phyloP scores from a whole-genome alignment of 345 rosid species.

The Lumnitzera littorea region DNA sequence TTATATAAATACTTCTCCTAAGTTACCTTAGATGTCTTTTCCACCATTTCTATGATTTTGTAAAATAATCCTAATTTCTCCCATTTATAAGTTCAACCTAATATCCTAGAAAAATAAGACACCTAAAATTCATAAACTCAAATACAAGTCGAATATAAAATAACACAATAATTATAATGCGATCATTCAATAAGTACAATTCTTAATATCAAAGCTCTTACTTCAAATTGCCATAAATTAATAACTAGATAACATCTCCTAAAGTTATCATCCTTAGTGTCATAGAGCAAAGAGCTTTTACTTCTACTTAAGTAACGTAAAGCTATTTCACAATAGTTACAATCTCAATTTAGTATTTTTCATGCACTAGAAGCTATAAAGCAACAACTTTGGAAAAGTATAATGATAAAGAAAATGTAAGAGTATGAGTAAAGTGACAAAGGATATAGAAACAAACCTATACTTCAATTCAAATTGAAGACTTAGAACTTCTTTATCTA shows the following conservation, averaged over 20 bases:
- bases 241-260: no score
- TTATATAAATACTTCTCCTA: no score
- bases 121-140: no score
- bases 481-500: slow-evolving; percentile 52
- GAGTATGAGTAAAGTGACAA: not conserved
- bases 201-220: no score
- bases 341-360: slow-evolving; percentile 66
- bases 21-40: no score
- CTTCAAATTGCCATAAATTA: no score
- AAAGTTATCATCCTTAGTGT: slow-evolving; percentile 73
- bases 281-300: slow-evolving; percentile 69
- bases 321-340: slow-evolving; percentile 45
- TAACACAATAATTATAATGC: not conserved
- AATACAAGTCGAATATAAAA: no score
- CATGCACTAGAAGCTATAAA: slow-evolving; percentile 12
- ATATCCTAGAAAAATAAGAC: no score
- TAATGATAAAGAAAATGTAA: not conserved
- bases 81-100: no score
- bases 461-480: slow-evolving; percentile 50
- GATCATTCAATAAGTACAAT: no score
- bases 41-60: no score
- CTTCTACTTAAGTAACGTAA: slow-evolving; percentile 75
- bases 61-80: no score
- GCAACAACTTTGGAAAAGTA: not conserved
- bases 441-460: slow-evolving; percentile 34